Base-by-base conservation (phyloP, 78 protist genomes). In the Corallochytrium limacisporum region DNA sequence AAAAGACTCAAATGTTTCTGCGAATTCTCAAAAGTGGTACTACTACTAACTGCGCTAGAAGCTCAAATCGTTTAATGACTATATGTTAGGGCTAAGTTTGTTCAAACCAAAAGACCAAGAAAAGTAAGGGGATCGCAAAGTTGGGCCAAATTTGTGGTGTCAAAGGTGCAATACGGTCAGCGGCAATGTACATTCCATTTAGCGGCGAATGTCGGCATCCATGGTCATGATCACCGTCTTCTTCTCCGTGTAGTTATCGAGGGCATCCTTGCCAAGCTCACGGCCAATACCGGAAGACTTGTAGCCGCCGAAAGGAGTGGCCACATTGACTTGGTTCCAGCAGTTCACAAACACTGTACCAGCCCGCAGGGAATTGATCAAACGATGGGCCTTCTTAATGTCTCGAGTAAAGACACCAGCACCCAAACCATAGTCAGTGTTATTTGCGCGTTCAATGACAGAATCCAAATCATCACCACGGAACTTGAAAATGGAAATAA, bases 341-440 rank as follows among this genome's bases (percentile, higher is more conserved):
- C 90, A 82, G 50, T 91, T 91, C 36, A 85, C 77, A 93, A 93
- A 88, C 42, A 84, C 84, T 5, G 82, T 83, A 49, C 55, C 72
- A 3, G 63, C 74, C 16, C 88, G 77, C 13, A 88, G 33, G 20
- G 43, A 38, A 7, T 48, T 47, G 3, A 89, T 83, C 2, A 91
- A 74, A 2, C 77, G 53, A 50, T 79, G 81, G 20, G 79, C 86
- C 15, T 75, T 54, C 6, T 36, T 35, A 13, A 51, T 29, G 42
- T 88, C 44, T 44, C 62, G 44, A 2, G 92, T 84, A 83, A 88
- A 88, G 7, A 91, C 75, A 1, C 84, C 63, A 15, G 89, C 83
- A 0, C 85, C 76, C 18, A 91, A 72, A 20, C 96, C 96, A 49
- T 84, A 91, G 49, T 71, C 31, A 13, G 73, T 50, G 42, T 24